Percentiles rank a stretch among this genome's conserved stretches.
Evolutionary conservation across 2,329 filamentous ascomycete species (phyloP).

Genomic region (Stachybotrys elegans): DNA sequence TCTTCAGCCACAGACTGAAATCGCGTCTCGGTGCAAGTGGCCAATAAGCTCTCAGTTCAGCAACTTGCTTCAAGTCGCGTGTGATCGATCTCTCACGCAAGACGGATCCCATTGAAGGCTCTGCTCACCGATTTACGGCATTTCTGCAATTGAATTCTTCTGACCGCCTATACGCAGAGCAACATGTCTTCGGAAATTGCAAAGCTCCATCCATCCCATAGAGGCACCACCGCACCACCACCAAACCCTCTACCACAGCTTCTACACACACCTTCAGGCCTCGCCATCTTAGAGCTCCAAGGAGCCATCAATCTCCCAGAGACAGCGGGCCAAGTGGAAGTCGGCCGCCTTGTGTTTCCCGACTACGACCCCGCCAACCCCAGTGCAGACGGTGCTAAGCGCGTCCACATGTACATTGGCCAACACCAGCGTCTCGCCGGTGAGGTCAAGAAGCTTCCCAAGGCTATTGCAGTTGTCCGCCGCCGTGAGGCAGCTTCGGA

Average conservation of each 20-base stretch:
- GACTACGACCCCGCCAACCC: conserved; percentile 48
- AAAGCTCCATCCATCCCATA: conserved; percentile 32
- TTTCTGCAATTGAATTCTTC: neutral
- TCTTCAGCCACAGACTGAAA: no score
- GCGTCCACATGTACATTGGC: conserved; percentile 82
- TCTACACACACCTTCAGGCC: conserved; percentile 81
- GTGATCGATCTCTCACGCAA: no score
- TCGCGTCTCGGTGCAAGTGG: no score
- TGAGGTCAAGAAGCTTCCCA: conserved; percentile 81
- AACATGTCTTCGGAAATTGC: no score
- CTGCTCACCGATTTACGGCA: no score
- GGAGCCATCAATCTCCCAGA: conserved; percentile 76
- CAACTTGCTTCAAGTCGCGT: no score
- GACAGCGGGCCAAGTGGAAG: conserved; percentile 24
- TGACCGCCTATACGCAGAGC: no score
- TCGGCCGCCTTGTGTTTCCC: conserved; percentile 76
- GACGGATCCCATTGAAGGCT: no score
- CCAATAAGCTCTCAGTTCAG: no score
- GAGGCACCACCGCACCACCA: conserved; percentile 12
- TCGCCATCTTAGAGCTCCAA: conserved; percentile 89
- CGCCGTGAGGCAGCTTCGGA: conserved; percentile 38
- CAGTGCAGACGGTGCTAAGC: conserved; percentile 55
- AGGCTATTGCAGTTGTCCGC: conserved; percentile 73
- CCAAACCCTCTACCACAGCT: conserved; percentile 66
- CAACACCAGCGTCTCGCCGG: conserved; percentile 84